A percentile compares a stretch with the other conserved stretches of the same genome.
Evolutionary conservation across 2,329 filamentous ascomycete genomes (phyloP).

Genomic region (Neofusicoccum kwambonambiense): DNA sequence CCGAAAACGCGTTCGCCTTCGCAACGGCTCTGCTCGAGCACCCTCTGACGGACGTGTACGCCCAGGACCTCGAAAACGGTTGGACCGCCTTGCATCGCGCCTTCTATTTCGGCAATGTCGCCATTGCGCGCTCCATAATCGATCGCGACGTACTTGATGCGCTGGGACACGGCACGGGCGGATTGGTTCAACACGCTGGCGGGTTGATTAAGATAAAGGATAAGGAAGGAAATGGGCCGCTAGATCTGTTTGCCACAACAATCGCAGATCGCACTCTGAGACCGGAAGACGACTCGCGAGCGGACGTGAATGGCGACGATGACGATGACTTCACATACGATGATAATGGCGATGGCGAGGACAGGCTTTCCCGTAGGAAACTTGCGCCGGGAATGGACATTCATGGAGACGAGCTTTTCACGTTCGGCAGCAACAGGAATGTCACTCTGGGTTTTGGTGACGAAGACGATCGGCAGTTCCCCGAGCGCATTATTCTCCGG

Average conservation of each 20-base stretch:
- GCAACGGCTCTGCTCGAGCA: constrained; percentile 78
- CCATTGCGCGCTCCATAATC: constrained; percentile 78
- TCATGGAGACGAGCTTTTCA: constrained; percentile 80
- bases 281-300: constrained; percentile 45
- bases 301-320: constrained; percentile 40
- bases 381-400: constrained; percentile 39
- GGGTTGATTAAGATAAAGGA: constrained; percentile 94
- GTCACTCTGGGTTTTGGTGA: constrained; percentile 91
- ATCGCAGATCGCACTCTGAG: constrained; percentile 72
- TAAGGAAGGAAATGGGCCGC: constrained; percentile 88
- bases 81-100: constrained; percentile 95
- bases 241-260: constrained; percentile 87
- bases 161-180: constrained; percentile 59
- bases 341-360: constrained; percentile 42
- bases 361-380: constrained; percentile 6
- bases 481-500: constrained; percentile 75
- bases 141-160: constrained; percentile 71
- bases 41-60: constrained; percentile 79
- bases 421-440: constrained; percentile 97
- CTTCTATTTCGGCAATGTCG: constrained; percentile 84
- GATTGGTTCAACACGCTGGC: constrained; percentile 61
- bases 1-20: constrained; percentile 68
- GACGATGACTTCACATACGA: constrained; percentile 50
- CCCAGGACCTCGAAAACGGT: constrained; percentile 85
- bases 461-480: constrained; percentile 89